Evolutionary conservation across 352 stramenopile genomes (phyloP), one percentile per base, ranked within the genome.

Genomic region (Phytophthora crassamura): DNA sequence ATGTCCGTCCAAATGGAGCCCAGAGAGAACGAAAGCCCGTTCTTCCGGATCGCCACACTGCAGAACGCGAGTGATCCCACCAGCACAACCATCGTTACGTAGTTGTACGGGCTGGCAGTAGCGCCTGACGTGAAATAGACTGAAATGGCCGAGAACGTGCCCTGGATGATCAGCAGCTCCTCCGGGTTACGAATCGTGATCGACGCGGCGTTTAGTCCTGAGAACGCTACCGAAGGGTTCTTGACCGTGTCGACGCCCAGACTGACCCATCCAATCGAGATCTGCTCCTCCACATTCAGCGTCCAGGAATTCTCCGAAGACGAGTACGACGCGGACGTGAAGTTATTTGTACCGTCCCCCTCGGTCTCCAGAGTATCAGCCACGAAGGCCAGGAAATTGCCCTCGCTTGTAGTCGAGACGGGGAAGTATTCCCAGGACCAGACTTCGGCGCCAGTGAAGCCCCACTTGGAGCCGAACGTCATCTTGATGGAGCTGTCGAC

Each of bases 1-100:
- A 96, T 73, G 56, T 96, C 88, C 2, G 84, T 94, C 84, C 87
- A 96, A 65, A 94, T 91, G 20, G 88, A 94, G 38, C 86, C 85
- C 16, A 93, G 73, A 14, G 82, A 92, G 72, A 96, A 94, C 16
- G 85, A 78, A 5, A 96, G 72, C 0, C 88, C 88, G 56, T 96
- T 91, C 55, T 85, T 91, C 15, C 80, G 82, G 55, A 96, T 93
- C 40, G 91, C 87, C 11, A 94, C 72, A 32, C 80, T 84, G 59
- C 88, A 96, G 49, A 96, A 96, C 2, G 89, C 64, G 32, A 96
- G 70, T 30, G 84, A 90, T 7, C 86, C 80, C 34, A 92, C 82
- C n/a, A 96, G 72, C 16, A 96, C 78, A 34, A 94, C 88, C 65
- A 96, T 89, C 2, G 86, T 93, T 28, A 96, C 86, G 71, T 94